Base-by-base conservation (phyloP, 441 rosid genomes). In the Syzygium malaccense region DNA sequence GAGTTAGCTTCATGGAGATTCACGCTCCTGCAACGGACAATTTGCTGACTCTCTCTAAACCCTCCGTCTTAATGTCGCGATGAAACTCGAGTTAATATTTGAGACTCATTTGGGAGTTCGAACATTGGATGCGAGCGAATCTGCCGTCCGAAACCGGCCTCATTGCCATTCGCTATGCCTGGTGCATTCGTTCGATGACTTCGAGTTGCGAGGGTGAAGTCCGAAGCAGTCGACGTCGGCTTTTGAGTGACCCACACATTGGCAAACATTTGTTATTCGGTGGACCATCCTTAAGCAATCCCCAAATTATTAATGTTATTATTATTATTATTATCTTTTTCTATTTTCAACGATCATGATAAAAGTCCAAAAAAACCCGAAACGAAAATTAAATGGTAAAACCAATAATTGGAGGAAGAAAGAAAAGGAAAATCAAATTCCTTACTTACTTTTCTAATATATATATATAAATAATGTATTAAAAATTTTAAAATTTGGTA, bases 1-100 rank as follows among this genome's bases (percentile, higher is more conserved):
- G 1, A 30, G 4, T 5, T 7, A 0, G 0, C 32, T 66, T 32
- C 4, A 8, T 32, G 25, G 7, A 32, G 8, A 20, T 71, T 37
- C 3, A 2, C 8, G 3, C 6, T 33, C 4, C 15, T 10, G 14
- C 1, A 5, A 10, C 0, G 14, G 4, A 19, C 2, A 19, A 68
- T 68, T 68, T 33, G 14, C 0, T 10, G 48, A 33, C 14, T 68
- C 45, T 10, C 8, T 32, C 4, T 30, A 5, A 8, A 32, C 19
- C 45, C 26, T 18, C 6, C 19, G 1, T 19, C 15, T 68, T 19
- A 19, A 9, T 19, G 26, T 68, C 1, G 0, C 0, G 4, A 33
- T 4, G 2, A 33, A 33, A 33, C 14, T 68, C 2, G 2, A 14
- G 8, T 30, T 64, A 15, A 8, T 15, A 20, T 32, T 66, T 4